These are phyloP conservation scores for Aspergillus diversus DNA, from an alignment of 495 filamentous ascomycete genomes.

Conservation along the genomic window DNA sequence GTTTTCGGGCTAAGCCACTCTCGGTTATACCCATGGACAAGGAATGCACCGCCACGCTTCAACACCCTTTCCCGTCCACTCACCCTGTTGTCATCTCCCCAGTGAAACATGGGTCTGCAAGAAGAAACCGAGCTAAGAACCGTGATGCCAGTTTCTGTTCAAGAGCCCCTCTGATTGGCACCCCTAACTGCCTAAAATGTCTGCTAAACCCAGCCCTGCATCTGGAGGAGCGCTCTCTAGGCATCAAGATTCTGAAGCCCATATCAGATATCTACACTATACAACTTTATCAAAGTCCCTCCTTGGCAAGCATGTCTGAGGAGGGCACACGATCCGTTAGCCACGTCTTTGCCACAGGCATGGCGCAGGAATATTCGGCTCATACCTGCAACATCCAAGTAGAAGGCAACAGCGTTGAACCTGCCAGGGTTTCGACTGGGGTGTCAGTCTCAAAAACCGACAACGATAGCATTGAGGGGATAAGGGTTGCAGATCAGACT, in stretches of 20 bases:
- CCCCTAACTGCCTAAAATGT: conserved; percentile 7
- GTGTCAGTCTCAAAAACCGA: conserved; percentile 11
- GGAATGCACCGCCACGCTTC: conserved; percentile 9
- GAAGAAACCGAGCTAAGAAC: background rate
- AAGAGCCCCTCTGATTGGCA: conserved; percentile 8
- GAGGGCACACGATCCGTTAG: conserved; percentile 14
- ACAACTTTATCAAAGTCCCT: conserved; percentile 34
- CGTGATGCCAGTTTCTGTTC: background rate
- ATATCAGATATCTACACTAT: conserved; percentile 1
- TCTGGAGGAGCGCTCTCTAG: conserved; percentile 17
- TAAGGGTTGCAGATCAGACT: conserved; percentile 1
- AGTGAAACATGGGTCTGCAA: background rate
- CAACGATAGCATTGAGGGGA: background rate
- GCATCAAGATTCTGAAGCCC: conserved; percentile 26
- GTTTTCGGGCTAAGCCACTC: conserved; percentile 8
- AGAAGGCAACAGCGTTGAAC: conserved; percentile 96
- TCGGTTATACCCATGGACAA: conserved; percentile 1
- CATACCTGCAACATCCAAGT: conserved; percentile 82
- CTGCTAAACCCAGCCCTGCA: conserved; percentile 6
- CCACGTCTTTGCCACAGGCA: conserved; percentile 3
- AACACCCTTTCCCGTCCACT: conserved; percentile 6
- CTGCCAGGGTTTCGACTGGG: conserved; percentile 43
- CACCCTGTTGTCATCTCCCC: background rate
- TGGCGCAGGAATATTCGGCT: conserved; percentile 9
- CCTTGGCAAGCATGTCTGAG: conserved; percentile 44